Base-by-base conservation (phyloP, 177 flowering plant species). In the Vitis hybrid region DNA sequence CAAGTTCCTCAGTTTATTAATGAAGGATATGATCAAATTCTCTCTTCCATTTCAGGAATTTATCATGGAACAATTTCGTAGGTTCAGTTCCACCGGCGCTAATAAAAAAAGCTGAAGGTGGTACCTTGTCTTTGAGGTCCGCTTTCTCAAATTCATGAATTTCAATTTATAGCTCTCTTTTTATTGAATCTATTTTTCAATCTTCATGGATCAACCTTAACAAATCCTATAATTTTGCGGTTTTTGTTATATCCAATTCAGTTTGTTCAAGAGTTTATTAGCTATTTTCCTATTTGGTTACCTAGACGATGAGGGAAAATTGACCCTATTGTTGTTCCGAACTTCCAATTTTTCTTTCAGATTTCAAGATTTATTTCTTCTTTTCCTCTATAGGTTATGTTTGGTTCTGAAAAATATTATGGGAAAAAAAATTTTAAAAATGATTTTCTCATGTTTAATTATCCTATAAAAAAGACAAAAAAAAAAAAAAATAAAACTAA, bases 41-140 rank as follows among this genome's bases (percentile, higher is more conserved):
- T 6, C 27, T 48, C 15, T 65, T 65, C 6, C 16, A 0, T 51
- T 65, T 46, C 65, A 72, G 74, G 69, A 69, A 72, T 50, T 65
- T 72, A 35, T 72, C 74, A 55, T 50, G 66, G 15, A 63, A 63
- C 40, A 63, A 63, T 13, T 30, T 63, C 15, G 1, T 6, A 14
- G 66, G 66, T 14, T 6, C 66, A 5, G 40, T 63, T 63, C 66
- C 66, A 10, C 10, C 2, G 10, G 16, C 66, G 5, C 8, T 63
- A 7, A 35, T 11, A 21, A 10, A 63, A 16, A 63, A 63, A 16
- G 2, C 6, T 9, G 12, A 12, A 1, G 66, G 4, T 63, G 52
- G 52, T 35, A 10, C 66, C 8, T 13, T 46, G 18, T 6, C 2
- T 3, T 13, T 46, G 3, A 63, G 66, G 66, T 63, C 15, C 2